Evolutionary conservation across 108 stramenopile species (phyloP).

Genomic region (Epipyxis sp.): DNA sequence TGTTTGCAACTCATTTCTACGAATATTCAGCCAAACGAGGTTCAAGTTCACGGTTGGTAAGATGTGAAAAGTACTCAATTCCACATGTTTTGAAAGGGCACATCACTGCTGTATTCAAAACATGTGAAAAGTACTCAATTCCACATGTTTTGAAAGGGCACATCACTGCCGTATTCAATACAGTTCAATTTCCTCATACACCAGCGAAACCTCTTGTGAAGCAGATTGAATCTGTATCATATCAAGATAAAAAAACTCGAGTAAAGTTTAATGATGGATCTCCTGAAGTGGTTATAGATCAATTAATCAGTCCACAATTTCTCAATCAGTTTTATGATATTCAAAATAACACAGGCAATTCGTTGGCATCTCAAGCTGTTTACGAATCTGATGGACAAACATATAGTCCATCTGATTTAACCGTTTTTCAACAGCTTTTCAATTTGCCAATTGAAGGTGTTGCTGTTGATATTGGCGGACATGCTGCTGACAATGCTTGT

Average conservation of each 20-base stretch:
- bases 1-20: slow-evolving; percentile 29
- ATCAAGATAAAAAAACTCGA: neutral
- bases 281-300: neutral
- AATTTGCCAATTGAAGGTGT: neutral
- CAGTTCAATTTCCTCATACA: neutral
- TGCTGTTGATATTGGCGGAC: neutral
- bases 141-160: neutral
- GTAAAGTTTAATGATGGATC: neutral
- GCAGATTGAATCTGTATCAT: neutral
- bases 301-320: neutral
- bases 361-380: neutral
- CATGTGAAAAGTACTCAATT: neutral
- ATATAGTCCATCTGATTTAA: neutral
- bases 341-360: slow-evolving; percentile 1
- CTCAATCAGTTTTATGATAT: neutral
- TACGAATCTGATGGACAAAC: neutral
- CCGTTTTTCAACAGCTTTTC: neutral
- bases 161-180: neutral
- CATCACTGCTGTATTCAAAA: no score
- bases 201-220: no score
- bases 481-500: neutral
- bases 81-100: neutral
- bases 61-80: neutral
- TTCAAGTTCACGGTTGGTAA: neutral
- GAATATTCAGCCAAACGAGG: neutral